These are phyloP conservation scores for Gynochthodes officinalis DNA, from an alignment of 257 asterid species.

Conservation along the genomic window DNA sequence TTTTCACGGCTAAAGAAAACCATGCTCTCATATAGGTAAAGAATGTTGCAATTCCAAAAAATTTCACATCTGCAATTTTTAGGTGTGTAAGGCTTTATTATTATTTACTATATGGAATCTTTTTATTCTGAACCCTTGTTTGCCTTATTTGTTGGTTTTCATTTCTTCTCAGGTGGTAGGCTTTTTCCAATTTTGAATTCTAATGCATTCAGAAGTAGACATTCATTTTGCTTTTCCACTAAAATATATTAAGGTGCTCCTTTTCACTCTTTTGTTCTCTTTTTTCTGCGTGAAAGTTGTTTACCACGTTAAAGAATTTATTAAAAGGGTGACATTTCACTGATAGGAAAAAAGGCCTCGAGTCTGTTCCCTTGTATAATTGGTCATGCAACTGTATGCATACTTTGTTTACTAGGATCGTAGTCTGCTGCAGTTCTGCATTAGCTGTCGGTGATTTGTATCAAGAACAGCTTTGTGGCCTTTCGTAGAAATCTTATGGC, in stretches of 20 bases:
- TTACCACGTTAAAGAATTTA: neutral
- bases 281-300: neutral
- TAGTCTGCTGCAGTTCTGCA: neutral
- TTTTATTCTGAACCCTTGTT: no score
- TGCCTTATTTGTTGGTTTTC: no score
- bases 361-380: neutral
- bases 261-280: neutral
- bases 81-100: neutral
- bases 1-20: neutral
- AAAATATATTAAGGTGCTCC: neutral
- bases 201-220: neutral
- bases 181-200: neutral
- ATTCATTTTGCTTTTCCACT: no score
- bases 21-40: neutral
- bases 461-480: neutral
- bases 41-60: neutral
- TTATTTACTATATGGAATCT: slow-evolving; percentile 30
- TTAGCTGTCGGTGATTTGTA: neutral
- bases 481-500: neutral
- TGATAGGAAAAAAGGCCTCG: neutral
- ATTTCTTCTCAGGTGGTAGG: neutral
- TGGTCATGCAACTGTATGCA: neutral
- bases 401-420: neutral
- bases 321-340: neutral
- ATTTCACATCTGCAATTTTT: neutral